A percentile compares a stretch with the other conserved stretches of the same genome.
Conservation (phyloP, 352 stramenopile species). For the Phytophthora tentaculata region DNA sequence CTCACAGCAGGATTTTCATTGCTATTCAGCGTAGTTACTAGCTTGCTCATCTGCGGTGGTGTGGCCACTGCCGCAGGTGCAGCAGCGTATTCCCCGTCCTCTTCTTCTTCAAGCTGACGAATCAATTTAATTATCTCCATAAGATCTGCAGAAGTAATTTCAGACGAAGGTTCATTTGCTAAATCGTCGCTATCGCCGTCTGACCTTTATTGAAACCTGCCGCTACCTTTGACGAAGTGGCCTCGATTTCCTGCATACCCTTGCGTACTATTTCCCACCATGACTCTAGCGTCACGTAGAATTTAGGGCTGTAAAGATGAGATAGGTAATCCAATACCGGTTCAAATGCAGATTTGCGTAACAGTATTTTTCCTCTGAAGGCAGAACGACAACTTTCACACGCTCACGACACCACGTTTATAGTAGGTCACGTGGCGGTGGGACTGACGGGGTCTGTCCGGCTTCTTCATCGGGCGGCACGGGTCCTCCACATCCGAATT, state of each 20-base stretch:
- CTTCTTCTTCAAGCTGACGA: neutral
- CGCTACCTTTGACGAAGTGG: neutral
- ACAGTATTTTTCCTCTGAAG: constrained; percentile 9
- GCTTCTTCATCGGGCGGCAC: no score
- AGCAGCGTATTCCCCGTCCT: no score
- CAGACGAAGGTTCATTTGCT: neutral
- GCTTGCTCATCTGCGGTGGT: no score
- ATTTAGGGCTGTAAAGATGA: neutral
- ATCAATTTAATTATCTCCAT: neutral
- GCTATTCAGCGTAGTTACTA: no score
- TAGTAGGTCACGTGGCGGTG: constrained; percentile 1
- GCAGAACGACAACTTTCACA: constrained; percentile 1
- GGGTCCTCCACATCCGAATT: no score
- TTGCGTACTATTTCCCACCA: neutral
- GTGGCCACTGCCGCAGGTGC: no score
- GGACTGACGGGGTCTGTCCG: neutral
- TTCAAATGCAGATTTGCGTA: constrained; percentile 10
- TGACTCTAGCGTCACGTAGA: neutral
- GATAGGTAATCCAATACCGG: constrained; percentile 6
- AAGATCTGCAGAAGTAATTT: neutral
- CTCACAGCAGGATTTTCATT: no score
- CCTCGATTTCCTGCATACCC: neutral
- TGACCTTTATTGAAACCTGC: neutral
- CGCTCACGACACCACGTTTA: constrained; percentile 1
- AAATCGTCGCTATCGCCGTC: neutral